Percentiles rank a stretch among this genome's conserved stretches.
Evolutionary conservation across 1,284 basidiomycete genomes (phyloP).

Genomic region (Sanghuangporus sanghuang): DNA sequence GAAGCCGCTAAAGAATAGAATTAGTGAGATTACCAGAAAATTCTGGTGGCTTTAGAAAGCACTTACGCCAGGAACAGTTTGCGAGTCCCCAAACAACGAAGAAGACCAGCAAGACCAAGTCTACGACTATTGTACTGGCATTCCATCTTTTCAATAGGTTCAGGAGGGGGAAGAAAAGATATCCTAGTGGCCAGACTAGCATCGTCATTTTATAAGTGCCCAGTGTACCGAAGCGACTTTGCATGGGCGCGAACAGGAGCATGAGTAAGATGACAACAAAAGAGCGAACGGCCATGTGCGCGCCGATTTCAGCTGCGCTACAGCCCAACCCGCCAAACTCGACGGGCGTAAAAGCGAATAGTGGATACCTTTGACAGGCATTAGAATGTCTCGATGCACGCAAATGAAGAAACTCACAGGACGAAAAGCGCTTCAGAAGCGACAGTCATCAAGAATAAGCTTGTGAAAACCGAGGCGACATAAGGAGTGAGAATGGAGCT

Average conservation of each 20-base stretch:
- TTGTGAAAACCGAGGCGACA: conserved; percentile 14
- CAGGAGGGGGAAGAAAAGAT: conserved; percentile 22
- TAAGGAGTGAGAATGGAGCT: conserved; percentile 9
- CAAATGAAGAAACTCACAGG: conserved; percentile 2
- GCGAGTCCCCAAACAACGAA: conserved; percentile 18
- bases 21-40: not conserved
- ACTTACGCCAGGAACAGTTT: conserved; percentile 16
- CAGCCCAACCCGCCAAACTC: conserved; percentile 23
- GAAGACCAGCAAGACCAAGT: conserved; percentile 9
- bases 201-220: conserved; percentile 19
- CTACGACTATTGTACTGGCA: not conserved
- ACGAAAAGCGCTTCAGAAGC: conserved; percentile 20
- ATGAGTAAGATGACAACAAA: conserved; percentile 20
- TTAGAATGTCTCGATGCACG: not conserved
- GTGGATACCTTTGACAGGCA: conserved; percentile 18
- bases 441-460: conserved; percentile 16
- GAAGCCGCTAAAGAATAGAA: conserved; percentile 9
- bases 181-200: conserved; percentile 19
- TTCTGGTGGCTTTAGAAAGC: not conserved
- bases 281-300: conserved; percentile 21
- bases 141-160: conserved; percentile 20
- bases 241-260: conserved; percentile 17
- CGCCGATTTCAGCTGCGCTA: conserved; percentile 21
- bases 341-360: conserved; percentile 24
- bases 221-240: conserved; percentile 20